Evolutionary conservation across 2,329 filamentous ascomycete species (phyloP), one percentile per base, ranked within the genome.

Genomic region (Lachnellula occidentalis): DNA sequence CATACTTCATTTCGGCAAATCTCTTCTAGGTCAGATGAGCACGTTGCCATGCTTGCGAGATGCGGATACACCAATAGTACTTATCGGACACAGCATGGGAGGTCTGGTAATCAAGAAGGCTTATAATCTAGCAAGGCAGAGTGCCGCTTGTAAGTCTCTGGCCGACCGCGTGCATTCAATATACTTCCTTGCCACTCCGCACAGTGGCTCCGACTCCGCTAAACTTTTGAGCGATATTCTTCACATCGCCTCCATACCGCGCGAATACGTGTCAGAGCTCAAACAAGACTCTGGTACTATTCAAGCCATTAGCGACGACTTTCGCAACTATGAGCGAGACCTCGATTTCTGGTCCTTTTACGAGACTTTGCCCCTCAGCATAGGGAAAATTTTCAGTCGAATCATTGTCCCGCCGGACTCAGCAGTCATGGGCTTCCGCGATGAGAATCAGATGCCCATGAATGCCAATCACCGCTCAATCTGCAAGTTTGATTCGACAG

Each of bases 81-180:
- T 77, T 15, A 66, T 78, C 12, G 73, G 65, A 2, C 76, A 78
- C 56, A 74, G 70, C 37, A 76, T 78, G 75, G 75, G 76, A 1
- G 58, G 60, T 1, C 53, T 72, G 2, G 66, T 72, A 1, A 66
- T 71, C 5, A 72, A 72, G 51, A 67, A 69, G 58, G 56, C 54
- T 61, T 68, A 60, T 45, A 64, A 63, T 11, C 48, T 68, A 5
- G 60, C 64, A 11, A 58, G 49, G 46, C 45, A 65, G 4, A 49
- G 52, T 19, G 31, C 53, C 3, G 47, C 52, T 6, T 59, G 50
- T 34, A 19, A 55, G n/a, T 17, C 45, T 27, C 12, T 67, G 51
- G 48, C 51, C n/a, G 41, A 43, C 41, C 61, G 66, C 15, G 62
- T 69, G 6, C 59, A 58, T 34, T 59, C 58, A 36, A 67, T 72